Percentiles rank a stretch among this genome's conserved stretches.
These are phyloP conservation scores for Barnettozyma populi DNA, from an alignment of 805 yeast genomes.

Conservation along the genomic window DNA sequence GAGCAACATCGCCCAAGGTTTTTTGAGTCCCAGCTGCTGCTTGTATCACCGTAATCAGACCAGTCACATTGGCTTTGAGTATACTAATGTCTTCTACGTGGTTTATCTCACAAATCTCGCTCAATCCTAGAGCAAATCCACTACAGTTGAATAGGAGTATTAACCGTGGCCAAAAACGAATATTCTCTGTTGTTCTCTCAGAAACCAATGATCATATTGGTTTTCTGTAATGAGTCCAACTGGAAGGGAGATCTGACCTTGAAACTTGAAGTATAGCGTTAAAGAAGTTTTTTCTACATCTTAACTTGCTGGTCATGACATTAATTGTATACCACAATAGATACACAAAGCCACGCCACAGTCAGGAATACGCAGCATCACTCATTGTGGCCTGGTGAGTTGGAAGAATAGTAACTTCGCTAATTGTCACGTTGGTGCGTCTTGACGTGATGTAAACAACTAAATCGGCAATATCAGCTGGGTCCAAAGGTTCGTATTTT, in stretches of 20 bases:
- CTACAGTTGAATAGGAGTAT: slow-evolving; percentile 66
- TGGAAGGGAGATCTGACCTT: no score
- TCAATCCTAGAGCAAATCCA: slow-evolving; percentile 75
- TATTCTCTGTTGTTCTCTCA: slow-evolving; percentile 41
- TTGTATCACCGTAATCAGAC: slow-evolving; percentile 78
- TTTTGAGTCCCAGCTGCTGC: no score
- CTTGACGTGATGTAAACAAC: slow-evolving; percentile 53
- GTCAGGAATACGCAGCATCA: slow-evolving; percentile 19
- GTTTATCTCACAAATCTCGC: slow-evolving; percentile 62
- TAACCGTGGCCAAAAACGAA: slow-evolving; percentile 54
- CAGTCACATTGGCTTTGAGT: slow-evolving; percentile 83
- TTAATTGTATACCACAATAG: no score
- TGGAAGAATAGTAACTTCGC: slow-evolving; percentile 81
- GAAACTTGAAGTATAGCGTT: no score
- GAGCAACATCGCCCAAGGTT: slow-evolving; percentile 66
- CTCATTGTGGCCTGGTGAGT: slow-evolving; percentile 69
- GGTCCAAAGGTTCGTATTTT: slow-evolving; percentile 49
- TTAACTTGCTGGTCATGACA: no score
- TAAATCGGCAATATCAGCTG: slow-evolving; percentile 56
- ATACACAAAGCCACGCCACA: background rate
- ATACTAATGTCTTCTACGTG: slow-evolving; percentile 60
- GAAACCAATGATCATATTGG: slow-evolving; percentile 45
- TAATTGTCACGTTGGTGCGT: slow-evolving; percentile 52
- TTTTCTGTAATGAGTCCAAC: no score
- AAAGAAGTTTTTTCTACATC: no score